These are phyloP conservation scores for Psilocybe sp. DNA, from an alignment of 768 basidiomycete species.

Conservation along the genomic window DNA sequence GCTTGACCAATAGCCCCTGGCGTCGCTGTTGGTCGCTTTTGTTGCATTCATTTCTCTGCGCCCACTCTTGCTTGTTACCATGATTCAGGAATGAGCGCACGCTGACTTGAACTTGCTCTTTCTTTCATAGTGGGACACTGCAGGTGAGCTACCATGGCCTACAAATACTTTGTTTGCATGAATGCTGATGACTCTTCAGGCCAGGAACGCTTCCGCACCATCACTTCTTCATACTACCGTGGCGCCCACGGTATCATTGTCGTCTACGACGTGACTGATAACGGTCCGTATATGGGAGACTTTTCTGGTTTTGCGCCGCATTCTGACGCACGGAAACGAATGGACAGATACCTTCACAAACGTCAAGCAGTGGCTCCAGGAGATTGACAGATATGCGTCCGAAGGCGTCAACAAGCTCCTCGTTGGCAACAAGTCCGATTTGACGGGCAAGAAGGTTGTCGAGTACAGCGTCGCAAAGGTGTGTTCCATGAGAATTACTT, in stretches of 20 bases:
- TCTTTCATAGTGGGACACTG: constrained; percentile 87
- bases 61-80: not conserved
- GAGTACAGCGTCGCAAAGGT: constrained; percentile 89
- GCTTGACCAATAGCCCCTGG: constrained; percentile 6
- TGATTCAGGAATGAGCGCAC: constrained; percentile 4
- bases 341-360: constrained; percentile 85
- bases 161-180: not conserved
- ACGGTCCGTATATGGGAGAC: constrained; percentile 46
- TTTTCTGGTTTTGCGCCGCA: not conserved
- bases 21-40: not conserved
- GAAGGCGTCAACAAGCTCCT: constrained; percentile 98
- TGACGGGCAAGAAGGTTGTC: constrained; percentile 94
- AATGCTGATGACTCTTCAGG: constrained; percentile 39
- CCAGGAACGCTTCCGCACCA: constrained; percentile 98
- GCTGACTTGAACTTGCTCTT: constrained; percentile 25
- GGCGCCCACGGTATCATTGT: constrained; percentile 98
- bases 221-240: constrained; percentile 99
- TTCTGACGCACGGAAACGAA: not conserved
- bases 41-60: not conserved
- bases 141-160: constrained; percentile 49
- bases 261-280: constrained; percentile 98
- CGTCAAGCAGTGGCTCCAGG: constrained; percentile 93
- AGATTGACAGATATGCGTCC: constrained; percentile 94
- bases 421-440: constrained; percentile 98
- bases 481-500: constrained; percentile 6